phyloP scores from a whole-genome alignment of 163 green algal genomes.

The Trebouxia gelatinosa region DNA sequence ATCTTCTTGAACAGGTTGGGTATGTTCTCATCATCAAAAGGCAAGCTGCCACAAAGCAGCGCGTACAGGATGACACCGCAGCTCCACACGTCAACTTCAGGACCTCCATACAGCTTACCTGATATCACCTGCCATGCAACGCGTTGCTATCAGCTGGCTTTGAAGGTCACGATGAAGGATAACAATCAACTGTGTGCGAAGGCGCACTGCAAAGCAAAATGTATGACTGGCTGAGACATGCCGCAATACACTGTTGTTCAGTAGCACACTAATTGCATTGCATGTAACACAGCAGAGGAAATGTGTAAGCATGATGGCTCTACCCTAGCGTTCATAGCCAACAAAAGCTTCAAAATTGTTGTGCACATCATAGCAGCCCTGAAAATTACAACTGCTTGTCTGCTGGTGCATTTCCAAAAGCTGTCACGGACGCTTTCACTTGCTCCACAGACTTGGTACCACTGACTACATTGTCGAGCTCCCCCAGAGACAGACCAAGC shows the following conservation, averaged over 20 bases:
- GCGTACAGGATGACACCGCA: slow-evolving; percentile 99
- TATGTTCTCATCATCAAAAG: slow-evolving; percentile 99
- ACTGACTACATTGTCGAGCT: slow-evolving; percentile 17
- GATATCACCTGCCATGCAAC: slow-evolving; percentile 82
- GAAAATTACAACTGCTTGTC: too few relatives aligned
- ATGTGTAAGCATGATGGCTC: too few relatives aligned
- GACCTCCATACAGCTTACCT: slow-evolving; percentile 94
- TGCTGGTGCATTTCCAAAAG: too few relatives aligned
- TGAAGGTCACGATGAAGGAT: too few relatives aligned
- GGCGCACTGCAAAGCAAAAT: too few relatives aligned
- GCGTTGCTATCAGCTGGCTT: too few relatives aligned
- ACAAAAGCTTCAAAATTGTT: too few relatives aligned
- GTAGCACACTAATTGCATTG: not conserved
- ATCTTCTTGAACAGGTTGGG: slow-evolving; percentile 99
- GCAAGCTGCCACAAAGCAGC: slow-evolving; percentile 94
- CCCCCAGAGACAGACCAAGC: slow-evolving; percentile 10
- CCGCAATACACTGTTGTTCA: not conserved
- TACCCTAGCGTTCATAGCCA: too few relatives aligned
- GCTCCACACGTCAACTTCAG: slow-evolving; percentile 98
- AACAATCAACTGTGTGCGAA: too few relatives aligned
- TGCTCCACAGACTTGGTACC: slow-evolving; percentile 17
- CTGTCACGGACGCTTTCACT: not conserved
- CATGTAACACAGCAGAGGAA: too few relatives aligned
- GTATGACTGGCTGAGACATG: not conserved
- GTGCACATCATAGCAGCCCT: too few relatives aligned